A percentile compares a stretch with the other conserved stretches of the same genome.
These are phyloP conservation scores for Oropetium thomaeum DNA, from an alignment of 176 grass and related monocot species.

Conservation along the genomic window DNA sequence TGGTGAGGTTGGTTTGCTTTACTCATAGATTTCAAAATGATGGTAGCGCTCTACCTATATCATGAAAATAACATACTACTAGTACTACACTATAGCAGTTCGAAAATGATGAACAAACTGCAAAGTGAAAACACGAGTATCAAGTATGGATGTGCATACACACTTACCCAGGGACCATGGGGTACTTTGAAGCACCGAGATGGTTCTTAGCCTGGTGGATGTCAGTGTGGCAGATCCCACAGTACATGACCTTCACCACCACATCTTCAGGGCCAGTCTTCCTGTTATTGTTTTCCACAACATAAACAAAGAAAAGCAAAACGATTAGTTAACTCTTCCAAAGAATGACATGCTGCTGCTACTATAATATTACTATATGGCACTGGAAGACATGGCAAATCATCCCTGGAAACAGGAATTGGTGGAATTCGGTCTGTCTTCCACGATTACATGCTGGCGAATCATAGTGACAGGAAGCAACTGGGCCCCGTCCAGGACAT, in stretches of 20 bases:
- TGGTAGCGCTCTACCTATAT: not conserved
- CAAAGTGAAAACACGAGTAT: too few relatives aligned
- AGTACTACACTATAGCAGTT: too few relatives aligned
- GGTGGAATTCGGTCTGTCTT: not conserved
- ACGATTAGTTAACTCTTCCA: not conserved
- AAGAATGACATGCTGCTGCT: not conserved
- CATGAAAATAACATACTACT: not conserved
- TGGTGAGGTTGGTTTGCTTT: constrained; percentile 14
- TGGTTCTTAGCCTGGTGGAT: constrained; percentile 93
- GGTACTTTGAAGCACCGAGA: constrained; percentile 84
- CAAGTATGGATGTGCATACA: not conserved
- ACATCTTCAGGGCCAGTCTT: constrained; percentile 73
- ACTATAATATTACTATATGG: not conserved
- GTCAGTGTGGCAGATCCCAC: constrained; percentile 93
- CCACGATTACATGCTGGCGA: not conserved
- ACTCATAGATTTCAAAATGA: not conserved
- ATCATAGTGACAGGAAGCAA: not conserved
- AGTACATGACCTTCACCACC: constrained; percentile 80
- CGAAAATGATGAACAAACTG: not conserved
- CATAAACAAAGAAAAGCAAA: not conserved
- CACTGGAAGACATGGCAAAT: not conserved
- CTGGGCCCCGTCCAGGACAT: too few relatives aligned
- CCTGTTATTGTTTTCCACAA: constrained; percentile 44
- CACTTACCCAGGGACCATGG: constrained; percentile 93
- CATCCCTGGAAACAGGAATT: not conserved